Evolutionary conservation across 441 rosid genomes (phyloP).

Genomic region (Erodium texanum): DNA sequence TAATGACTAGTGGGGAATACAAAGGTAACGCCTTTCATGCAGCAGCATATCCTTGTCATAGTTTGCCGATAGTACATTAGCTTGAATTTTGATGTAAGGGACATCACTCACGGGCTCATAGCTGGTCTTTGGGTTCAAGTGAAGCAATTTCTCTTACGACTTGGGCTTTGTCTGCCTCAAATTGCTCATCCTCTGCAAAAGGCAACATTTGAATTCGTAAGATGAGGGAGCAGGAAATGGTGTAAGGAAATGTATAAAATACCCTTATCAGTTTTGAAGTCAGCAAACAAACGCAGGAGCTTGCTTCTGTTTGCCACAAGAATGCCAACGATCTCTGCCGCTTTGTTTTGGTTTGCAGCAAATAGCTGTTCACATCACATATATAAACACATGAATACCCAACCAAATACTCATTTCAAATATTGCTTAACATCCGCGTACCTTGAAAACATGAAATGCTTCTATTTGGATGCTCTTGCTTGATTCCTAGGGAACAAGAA

Average conservation of each 20-base stretch:
- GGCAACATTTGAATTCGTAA: not conserved
- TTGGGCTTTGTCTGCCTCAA: constrained; percentile 89
- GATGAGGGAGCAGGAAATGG: not conserved
- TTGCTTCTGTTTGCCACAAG: constrained; percentile 76
- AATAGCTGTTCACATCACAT: constrained; percentile 72
- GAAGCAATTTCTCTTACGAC: constrained; percentile 76
- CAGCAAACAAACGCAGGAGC: constrained; percentile 84
- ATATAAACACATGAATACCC: too few species aligned
- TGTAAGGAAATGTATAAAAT: not conserved
- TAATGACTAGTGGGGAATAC: too few species aligned
- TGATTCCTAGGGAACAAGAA: constrained; percentile 51
- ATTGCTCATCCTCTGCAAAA: constrained; percentile 77
- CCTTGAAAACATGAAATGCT: constrained; percentile 99
- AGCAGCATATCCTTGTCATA: too few species aligned
- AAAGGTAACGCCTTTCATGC: too few species aligned
- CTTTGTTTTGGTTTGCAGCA: constrained; percentile 91
- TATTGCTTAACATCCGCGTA: too few species aligned
- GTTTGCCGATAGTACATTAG: too few species aligned
- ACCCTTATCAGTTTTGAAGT: constrained; percentile 88
- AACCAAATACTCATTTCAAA: too few species aligned
- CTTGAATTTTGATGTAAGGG: too few species aligned
- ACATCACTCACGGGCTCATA: too few species aligned
- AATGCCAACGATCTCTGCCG: constrained; percentile 66
- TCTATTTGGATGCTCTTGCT: constrained; percentile 96
- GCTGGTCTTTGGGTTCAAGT: constrained; percentile 34